A percentile compares a stretch with the other conserved stretches of the same genome.
phyloP scores from a whole-genome alignment of 768 basidiomycete species.

The Russula ochroleuca region DNA sequence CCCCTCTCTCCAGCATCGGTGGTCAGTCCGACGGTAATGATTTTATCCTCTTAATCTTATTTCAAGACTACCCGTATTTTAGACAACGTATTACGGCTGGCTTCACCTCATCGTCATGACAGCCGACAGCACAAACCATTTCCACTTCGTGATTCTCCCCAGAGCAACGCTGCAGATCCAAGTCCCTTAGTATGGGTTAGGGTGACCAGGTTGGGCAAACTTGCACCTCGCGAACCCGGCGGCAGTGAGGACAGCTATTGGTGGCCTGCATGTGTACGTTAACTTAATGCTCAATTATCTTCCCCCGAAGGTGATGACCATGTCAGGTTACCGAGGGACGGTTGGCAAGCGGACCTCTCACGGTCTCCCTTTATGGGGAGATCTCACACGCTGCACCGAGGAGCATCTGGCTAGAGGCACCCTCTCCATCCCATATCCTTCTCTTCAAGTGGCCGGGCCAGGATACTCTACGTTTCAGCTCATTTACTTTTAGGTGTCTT shows the following conservation, averaged over 20 bases:
- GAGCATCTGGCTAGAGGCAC: slow-evolving; percentile 32
- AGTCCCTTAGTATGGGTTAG: slow-evolving; percentile 40
- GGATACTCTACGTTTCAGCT: slow-evolving; percentile 42
- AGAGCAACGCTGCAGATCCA: not conserved
- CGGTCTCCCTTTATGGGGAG: slow-evolving; percentile 34
- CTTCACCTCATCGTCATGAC: slow-evolving; percentile 7
- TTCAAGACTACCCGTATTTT: not conserved
- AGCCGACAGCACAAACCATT: not conserved
- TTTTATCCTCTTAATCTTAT: not conserved
- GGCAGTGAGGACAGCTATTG: slow-evolving; percentile 40
- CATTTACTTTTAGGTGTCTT: slow-evolving; percentile 33
- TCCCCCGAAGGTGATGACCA: no score
- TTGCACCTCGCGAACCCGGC: slow-evolving; percentile 31
- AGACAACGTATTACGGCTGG: slow-evolving; percentile 27
- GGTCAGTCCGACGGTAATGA: slow-evolving; percentile 7
- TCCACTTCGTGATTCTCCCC: not conserved
- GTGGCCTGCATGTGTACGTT: slow-evolving; percentile 68
- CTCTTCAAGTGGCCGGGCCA: slow-evolving; percentile 37
- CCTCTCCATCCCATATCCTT: slow-evolving; percentile 39
- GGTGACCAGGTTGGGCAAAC: slow-evolving; percentile 40
- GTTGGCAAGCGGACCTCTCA: slow-evolving; percentile 31
- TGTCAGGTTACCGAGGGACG: slow-evolving; percentile 24
- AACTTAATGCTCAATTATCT: not conserved
- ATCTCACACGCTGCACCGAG: slow-evolving; percentile 26
- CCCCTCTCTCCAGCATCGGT: slow-evolving; percentile 7